These are phyloP conservation scores for Brasilioporus rufonigricans DNA, from an alignment of 768 basidiomycete species.

Conservation along the genomic window DNA sequence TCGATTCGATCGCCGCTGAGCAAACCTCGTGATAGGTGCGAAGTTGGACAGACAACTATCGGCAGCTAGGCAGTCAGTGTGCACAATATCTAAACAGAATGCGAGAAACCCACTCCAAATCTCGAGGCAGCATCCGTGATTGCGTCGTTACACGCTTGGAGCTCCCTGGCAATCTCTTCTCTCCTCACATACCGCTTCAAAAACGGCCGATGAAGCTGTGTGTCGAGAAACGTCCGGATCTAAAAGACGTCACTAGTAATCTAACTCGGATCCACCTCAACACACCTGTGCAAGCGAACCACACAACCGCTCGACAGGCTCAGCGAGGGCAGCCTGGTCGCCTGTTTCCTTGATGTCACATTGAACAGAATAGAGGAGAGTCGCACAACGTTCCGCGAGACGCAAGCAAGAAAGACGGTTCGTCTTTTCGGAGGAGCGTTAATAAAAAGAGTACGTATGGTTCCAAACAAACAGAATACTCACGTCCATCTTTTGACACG, in stretches of 20 bases:
- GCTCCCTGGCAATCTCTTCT: slow-evolving; percentile 59
- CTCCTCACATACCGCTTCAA: slow-evolving; percentile 76
- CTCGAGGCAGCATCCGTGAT: slow-evolving; percentile 45
- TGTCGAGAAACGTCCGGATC: slow-evolving; percentile 54
- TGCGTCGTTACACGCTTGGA: slow-evolving; percentile 49
- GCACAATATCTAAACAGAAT: not conserved
- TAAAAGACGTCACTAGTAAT: slow-evolving; percentile 12
- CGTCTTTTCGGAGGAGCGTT: slow-evolving; percentile 38
- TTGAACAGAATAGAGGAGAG: slow-evolving; percentile 59
- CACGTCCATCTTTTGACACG: slow-evolving; percentile 60
- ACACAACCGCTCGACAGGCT: slow-evolving; percentile 40
- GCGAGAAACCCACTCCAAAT: slow-evolving; percentile 21
- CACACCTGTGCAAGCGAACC: slow-evolving; percentile 45
- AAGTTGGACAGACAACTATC: slow-evolving; percentile 47
- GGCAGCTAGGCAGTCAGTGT: not conserved
- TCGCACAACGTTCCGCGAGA: slow-evolving; percentile 71
- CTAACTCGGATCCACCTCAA: not conserved
- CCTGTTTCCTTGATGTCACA: slow-evolving; percentile 64
- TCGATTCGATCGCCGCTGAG: slow-evolving; percentile 31
- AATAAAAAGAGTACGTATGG: not conserved
- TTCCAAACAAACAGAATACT: slow-evolving; percentile 21
- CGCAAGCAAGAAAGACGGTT: slow-evolving; percentile 68
- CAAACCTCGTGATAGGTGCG: slow-evolving; percentile 53
- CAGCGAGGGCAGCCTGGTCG: slow-evolving; percentile 42
- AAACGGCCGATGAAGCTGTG: slow-evolving; percentile 67